phyloP scores from a whole-genome alignment of 768 basidiomycete genomes.

The Pleurotus ostreatus region DNA sequence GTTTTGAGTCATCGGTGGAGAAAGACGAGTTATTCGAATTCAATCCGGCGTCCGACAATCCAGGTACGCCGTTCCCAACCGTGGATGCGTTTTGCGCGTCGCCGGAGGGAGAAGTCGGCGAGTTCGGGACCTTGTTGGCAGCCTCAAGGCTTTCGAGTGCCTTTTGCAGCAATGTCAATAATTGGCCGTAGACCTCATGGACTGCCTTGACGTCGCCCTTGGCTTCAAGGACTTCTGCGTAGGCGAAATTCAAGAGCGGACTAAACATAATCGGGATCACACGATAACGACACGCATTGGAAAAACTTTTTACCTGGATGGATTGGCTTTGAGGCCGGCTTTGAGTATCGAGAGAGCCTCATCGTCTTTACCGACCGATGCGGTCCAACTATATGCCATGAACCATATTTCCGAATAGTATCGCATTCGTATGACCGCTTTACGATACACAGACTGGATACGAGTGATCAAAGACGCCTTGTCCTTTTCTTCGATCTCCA shows the following conservation, averaged over 20 bases:
- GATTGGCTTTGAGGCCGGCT: constrained; percentile 85
- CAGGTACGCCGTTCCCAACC: constrained; percentile 8
- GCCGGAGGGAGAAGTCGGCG: constrained; percentile 17
- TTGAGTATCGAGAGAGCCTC: constrained; percentile 80
- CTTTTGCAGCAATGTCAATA: constrained; percentile 60
- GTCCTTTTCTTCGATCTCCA: constrained; percentile 88
- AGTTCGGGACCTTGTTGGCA: constrained; percentile 31
- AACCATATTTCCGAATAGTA: constrained; percentile 98
- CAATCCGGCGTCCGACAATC: constrained; percentile 24
- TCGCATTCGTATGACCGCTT: constrained; percentile 88
- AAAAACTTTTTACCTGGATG: constrained; percentile 51
- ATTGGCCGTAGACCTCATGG: constrained; percentile 67
- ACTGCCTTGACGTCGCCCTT: constrained; percentile 59
- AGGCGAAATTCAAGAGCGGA: constrained; percentile 87
- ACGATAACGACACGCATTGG: background rate
- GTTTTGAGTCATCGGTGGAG: constrained; percentile 48
- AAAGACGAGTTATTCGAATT: constrained; percentile 43
- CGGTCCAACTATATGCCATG: constrained; percentile 86
- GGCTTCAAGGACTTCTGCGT: constrained; percentile 69
- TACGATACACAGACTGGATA: constrained; percentile 79
- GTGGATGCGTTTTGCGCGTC: constrained; percentile 7
- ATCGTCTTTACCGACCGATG: constrained; percentile 68
- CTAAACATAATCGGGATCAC: constrained; percentile 32
- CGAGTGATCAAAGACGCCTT: constrained; percentile 59
- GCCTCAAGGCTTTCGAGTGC: constrained; percentile 62